Base-by-base conservation (phyloP, 2,329 filamentous ascomycete species). In the Beauveria medogensis region DNA sequence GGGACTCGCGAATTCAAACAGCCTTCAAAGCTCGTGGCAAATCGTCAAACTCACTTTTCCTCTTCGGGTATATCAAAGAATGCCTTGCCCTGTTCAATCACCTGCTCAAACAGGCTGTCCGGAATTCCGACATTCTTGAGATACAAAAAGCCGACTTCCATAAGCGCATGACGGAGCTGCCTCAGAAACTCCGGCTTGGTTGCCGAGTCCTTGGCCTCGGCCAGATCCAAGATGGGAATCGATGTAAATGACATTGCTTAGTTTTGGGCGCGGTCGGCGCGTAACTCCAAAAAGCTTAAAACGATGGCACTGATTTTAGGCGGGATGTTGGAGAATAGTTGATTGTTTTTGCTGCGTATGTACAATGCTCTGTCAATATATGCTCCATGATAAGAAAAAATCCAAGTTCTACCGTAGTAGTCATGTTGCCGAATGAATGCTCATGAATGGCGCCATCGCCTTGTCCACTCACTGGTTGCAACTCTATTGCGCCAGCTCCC, bases 141-240 rank as follows among this genome's bases (percentile, higher is more conserved):
- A 69, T 96, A 96, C 24, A 95, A 73, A 69, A 96, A 96, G 2
- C 91, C 91, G n/a, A 95, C 89, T 71, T 93, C 88, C 68, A 96
- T 83, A 37, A 96, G 76, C 0, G 90, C 90, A 72, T 89, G 79
- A 18, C 89, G 87, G 37, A 96, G 80, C 59, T 90, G 79, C 1
- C 77, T 73, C 0, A 95, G 81, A 68, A 96, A 94, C 37, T 75
- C 76, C 2, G 88, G 82, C 74, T 94, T 95, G 0, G 88, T 87
- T 5, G 77, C 75, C 20, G 83, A 79, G 66, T 85, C 75, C 64
- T 79, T 77, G 44, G 90, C 88, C 24, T 82, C 77, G 16, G 87
- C 83, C 63, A 95, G 81, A 70, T 93, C 89, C 41, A 96, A 80
- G 57, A 94, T 83, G 2, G 91, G 91, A 62, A 96, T 86, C 2